These are phyloP conservation scores for Naganishia cerealis DNA, from an alignment of 1,284 basidiomycete species.

Conservation along the genomic window DNA sequence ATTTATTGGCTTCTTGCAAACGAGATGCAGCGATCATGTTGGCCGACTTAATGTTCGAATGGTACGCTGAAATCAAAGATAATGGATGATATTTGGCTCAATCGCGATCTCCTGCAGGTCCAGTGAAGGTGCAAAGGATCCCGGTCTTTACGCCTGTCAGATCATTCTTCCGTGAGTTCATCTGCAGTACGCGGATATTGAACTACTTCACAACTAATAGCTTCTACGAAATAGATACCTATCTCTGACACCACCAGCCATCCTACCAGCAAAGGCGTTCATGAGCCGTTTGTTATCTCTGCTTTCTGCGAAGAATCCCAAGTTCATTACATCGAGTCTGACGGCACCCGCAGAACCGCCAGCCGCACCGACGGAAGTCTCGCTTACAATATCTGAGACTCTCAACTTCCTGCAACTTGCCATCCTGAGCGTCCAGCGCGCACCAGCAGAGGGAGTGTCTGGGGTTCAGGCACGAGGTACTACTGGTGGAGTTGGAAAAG, in stretches of 20 bases:
- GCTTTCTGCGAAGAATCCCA: constrained; percentile 57
- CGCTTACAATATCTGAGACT: constrained; percentile 68
- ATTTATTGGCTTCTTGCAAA: constrained; percentile 78
- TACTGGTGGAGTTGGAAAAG: constrained; percentile 57
- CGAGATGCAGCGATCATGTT: constrained; percentile 80
- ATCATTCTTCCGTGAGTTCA: constrained; percentile 74
- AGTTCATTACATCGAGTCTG: constrained; percentile 53
- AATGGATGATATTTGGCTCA: background rate
- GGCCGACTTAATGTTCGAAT: constrained; percentile 80
- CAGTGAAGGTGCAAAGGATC: constrained; percentile 47
- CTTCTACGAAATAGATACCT: constrained; percentile 63
- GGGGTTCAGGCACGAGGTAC: constrained; percentile 61
- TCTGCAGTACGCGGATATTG: background rate
- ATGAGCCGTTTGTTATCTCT: constrained; percentile 71
- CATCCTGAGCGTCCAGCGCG: constrained; percentile 75
- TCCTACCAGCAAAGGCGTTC: constrained; percentile 80
- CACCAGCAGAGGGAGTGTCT: constrained; percentile 60
- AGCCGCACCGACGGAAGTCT: constrained; percentile 62
- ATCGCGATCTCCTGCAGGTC: constrained; percentile 36
- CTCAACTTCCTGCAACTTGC: constrained; percentile 87
- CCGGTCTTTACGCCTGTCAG: constrained; percentile 74
- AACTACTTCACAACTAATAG: background rate
- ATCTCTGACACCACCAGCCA: constrained; percentile 78
- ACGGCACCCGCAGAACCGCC: constrained; percentile 41
- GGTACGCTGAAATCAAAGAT: constrained; percentile 56